These are phyloP conservation scores for Gyromitra esculenta DNA, from an alignment of 2,329 filamentous ascomycete genomes.

Conservation along the genomic window DNA sequence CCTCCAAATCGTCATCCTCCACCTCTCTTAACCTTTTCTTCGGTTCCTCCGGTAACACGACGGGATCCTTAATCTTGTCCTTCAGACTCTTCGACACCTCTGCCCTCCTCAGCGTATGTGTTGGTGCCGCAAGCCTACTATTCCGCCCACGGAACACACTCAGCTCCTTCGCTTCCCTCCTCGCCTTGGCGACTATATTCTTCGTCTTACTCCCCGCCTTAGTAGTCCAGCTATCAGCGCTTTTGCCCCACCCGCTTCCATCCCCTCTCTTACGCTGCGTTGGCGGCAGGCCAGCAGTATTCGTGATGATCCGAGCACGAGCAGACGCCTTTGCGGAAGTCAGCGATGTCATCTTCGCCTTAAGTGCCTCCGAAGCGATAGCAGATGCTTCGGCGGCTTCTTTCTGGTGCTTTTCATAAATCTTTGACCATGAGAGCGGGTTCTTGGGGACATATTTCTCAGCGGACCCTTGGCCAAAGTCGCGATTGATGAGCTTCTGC, in stretches of 20 bases:
- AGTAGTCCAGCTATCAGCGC: slow-evolving; percentile 37
- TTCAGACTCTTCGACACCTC: slow-evolving; percentile 42
- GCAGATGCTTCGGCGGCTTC: slow-evolving; percentile 31
- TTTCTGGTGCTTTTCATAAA: slow-evolving; percentile 68
- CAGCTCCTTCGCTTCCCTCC: slow-evolving; percentile 52
- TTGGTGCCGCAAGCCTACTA: slow-evolving; percentile 46
- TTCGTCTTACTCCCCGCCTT: slow-evolving; percentile 53
- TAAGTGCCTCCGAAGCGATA: slow-evolving; percentile 35
- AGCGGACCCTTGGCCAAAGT: slow-evolving; percentile 74
- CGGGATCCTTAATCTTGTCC: slow-evolving; percentile 47
- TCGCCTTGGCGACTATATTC: slow-evolving; percentile 52
- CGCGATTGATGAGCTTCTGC: slow-evolving; percentile 78
- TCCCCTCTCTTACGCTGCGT: slow-evolving; percentile 30
- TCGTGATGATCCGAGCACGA: slow-evolving; percentile 41
- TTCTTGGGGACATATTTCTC: slow-evolving; percentile 71
- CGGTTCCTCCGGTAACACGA: slow-evolving; percentile 23
- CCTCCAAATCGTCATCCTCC: slow-evolving; percentile 28
- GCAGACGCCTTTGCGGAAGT: slow-evolving; percentile 39
- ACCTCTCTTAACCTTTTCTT: slow-evolving; percentile 9
- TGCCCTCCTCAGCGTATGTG: slow-evolving; percentile 45
- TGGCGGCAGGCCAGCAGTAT: slow-evolving; percentile 37
- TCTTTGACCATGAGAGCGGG: slow-evolving; percentile 76
- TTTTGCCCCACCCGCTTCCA: slow-evolving; percentile 42
- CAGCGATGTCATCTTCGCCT: slow-evolving; percentile 40
- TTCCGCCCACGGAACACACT: slow-evolving; percentile 42